A percentile compares a stretch with the other conserved stretches of the same genome.
These are phyloP conservation scores for Russula virescens DNA, from an alignment of 768 basidiomycete species.

Conservation along the genomic window DNA sequence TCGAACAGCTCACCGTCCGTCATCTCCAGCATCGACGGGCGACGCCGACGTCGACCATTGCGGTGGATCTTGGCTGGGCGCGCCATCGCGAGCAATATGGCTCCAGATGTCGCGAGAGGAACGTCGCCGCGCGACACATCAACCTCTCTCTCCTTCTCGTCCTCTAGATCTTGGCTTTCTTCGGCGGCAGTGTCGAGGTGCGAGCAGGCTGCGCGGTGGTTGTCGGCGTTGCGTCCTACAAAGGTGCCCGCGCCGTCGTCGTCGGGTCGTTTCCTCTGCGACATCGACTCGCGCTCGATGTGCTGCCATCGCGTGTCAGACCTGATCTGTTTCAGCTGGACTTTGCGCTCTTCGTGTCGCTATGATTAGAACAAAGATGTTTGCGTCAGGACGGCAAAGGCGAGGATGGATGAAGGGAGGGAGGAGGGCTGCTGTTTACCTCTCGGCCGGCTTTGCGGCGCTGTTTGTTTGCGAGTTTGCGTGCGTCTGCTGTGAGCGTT, in stretches of 20 bases:
- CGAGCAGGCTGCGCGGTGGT: background rate
- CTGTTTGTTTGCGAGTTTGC: constrained; percentile 9
- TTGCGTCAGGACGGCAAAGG: background rate
- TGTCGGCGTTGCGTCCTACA: constrained; percentile 2
- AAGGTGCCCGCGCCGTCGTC: background rate
- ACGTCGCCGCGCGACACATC: background rate
- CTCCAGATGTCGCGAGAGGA: constrained; percentile 8
- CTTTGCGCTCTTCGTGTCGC: constrained; percentile 18
- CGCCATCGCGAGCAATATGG: constrained; percentile 14
- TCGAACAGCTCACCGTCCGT: constrained; percentile 20
- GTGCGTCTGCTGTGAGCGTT: background rate
- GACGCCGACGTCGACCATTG: background rate
- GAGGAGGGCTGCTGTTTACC: background rate
- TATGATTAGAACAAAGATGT: too few relatives aligned
- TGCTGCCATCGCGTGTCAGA: background rate
- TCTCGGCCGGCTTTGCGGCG: constrained; percentile 18
- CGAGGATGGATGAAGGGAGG: background rate
- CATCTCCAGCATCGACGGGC: background rate
- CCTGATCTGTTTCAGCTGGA: background rate
- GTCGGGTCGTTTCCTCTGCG: constrained; percentile 1
- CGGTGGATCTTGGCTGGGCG: constrained; percentile 7
- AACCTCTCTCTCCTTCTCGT: background rate
- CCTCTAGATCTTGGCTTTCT: background rate
- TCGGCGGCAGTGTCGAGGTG: background rate
- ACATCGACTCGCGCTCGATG: background rate